phyloP scores from a whole-genome alignment of 2,329 filamentous ascomycete genomes.

The Byssoonygena ceratinophila region DNA sequence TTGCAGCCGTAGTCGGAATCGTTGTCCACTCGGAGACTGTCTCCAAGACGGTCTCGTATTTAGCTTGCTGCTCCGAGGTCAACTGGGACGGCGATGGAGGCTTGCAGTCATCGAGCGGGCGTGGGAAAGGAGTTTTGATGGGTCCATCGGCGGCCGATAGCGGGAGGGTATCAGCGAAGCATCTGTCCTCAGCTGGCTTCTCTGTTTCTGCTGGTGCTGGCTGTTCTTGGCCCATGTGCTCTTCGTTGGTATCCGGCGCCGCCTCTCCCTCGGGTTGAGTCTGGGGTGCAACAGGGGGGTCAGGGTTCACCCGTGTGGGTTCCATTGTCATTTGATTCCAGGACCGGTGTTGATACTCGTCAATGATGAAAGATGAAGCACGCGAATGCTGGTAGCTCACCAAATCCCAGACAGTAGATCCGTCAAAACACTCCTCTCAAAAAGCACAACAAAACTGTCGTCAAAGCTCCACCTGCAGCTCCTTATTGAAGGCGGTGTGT shows the following conservation, averaged over 20 bases:
- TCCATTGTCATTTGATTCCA: background rate
- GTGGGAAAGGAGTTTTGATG: constrained; percentile 49
- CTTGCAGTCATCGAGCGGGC: constrained; percentile 48
- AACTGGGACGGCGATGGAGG: constrained; percentile 50
- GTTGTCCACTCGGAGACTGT: constrained; percentile 61
- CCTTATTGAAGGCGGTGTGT: background rate
- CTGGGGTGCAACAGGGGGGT: background rate
- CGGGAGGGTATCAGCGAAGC: constrained; percentile 24
- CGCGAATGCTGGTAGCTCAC: too few species aligned
- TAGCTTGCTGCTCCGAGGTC: constrained; percentile 64
- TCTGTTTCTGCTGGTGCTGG: background rate
- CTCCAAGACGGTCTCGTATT: constrained; percentile 68
- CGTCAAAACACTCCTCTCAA: background rate
- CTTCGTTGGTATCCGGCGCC: too few species aligned
- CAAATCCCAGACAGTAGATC: too few species aligned
- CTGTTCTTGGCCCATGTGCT: too few species aligned
- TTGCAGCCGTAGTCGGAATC: constrained; percentile 54
- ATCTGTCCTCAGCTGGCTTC: background rate
- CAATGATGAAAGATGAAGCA: too few species aligned
- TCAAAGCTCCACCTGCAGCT: background rate
- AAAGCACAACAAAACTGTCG: background rate
- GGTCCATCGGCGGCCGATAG: constrained; percentile 31
- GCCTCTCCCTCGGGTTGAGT: background rate
- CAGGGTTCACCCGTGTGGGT: background rate
- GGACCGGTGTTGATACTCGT: too few species aligned